Evolutionary conservation across 768 basidiomycete genomes (phyloP).

Genomic region (Kwoniella pini): DNA sequence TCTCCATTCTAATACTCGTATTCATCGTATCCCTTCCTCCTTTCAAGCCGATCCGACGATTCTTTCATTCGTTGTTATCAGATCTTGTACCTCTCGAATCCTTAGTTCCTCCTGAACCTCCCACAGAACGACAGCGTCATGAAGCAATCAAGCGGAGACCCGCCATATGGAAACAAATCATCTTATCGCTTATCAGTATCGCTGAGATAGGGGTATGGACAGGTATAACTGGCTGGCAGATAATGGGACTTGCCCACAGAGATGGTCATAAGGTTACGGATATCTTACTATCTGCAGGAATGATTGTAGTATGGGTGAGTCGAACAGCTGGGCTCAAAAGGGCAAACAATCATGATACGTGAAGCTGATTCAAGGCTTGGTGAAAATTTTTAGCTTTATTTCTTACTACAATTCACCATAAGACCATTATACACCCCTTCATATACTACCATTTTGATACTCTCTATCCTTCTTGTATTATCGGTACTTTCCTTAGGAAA

Average conservation of each 20-base stretch:
- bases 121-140: constrained; percentile 17
- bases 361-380: constrained; percentile 13
- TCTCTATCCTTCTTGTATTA: constrained; percentile 26
- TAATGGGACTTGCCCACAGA: constrained; percentile 16
- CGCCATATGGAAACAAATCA: constrained; percentile 33
- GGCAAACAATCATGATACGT: background rate
- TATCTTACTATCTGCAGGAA: constrained; percentile 32
- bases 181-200: constrained; percentile 32
- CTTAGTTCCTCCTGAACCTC: constrained; percentile 26
- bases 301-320: constrained; percentile 50
- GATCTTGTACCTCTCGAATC: constrained; percentile 42
- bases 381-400: constrained; percentile 33
- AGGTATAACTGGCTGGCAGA: constrained; percentile 25
- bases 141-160: constrained; percentile 17
- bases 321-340: too few species aligned
- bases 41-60: constrained; percentile 21
- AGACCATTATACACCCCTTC: constrained; percentile 41
- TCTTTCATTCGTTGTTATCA: constrained; percentile 21
- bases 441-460: constrained; percentile 30
- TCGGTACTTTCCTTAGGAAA: constrained; percentile 33
- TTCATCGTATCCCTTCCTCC: constrained; percentile 28
- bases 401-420: constrained; percentile 19
- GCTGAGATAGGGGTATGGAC: constrained; percentile 36
- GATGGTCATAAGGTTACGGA: constrained; percentile 15
- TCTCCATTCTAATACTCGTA: constrained; percentile 33